phyloP scores from a whole-genome alignment of 257 asterid genomes.

The Nicotiana knightiana region DNA sequence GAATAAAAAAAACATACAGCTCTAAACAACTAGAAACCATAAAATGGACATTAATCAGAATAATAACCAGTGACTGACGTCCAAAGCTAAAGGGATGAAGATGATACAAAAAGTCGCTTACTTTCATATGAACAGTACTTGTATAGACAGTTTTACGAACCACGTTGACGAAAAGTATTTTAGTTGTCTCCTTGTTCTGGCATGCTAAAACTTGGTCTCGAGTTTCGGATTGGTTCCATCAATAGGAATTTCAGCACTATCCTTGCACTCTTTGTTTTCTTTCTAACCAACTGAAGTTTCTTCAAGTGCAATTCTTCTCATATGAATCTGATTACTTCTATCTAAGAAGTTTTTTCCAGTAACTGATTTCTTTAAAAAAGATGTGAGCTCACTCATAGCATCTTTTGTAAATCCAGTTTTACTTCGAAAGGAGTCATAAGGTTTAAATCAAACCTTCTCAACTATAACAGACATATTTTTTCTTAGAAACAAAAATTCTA shows the following conservation, averaged over 20 bases:
- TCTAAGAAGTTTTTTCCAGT: not conserved
- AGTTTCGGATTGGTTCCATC: not conserved
- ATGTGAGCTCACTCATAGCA: not conserved
- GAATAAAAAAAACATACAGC: not conserved
- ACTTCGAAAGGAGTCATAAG: not conserved
- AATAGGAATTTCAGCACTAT: not conserved
- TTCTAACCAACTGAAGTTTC: not conserved
- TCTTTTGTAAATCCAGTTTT: not conserved
- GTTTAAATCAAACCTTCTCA: not conserved
- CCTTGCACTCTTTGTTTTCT: not conserved
- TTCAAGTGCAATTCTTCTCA: not conserved
- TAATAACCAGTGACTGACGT: not conserved
- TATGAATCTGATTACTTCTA: not conserved
- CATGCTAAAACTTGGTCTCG: not conserved
- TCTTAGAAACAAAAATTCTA: not conserved
- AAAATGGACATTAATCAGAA: not conserved
- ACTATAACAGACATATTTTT: not conserved
- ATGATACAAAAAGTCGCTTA: not conserved
- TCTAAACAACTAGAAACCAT: not conserved
- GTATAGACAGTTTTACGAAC: not conserved
- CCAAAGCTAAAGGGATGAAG: not conserved
- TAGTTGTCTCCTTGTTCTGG: not conserved
- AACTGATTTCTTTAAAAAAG: not conserved
- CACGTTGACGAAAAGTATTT: not conserved
- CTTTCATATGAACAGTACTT: not conserved